Base-by-base conservation (phyloP, 2,329 filamentous ascomycete genomes). In the Lachnum nothofagi region DNA sequence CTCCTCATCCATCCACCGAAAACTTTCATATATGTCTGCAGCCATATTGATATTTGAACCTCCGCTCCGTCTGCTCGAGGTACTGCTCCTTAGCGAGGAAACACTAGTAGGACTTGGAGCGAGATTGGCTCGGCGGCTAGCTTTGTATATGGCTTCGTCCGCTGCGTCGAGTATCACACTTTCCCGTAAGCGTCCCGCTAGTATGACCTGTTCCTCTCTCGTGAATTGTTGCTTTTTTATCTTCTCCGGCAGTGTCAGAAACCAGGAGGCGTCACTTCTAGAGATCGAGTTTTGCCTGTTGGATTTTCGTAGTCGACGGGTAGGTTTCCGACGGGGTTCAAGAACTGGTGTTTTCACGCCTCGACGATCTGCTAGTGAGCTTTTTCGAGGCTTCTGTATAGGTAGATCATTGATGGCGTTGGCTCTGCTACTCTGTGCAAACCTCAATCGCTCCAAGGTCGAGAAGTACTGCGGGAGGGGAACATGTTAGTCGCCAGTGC, bases 1-100 rank as follows among this genome's bases (percentile, higher is more conserved):
- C 45, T 87, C 82, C 49, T 88, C 83, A 24, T 90, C 85, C 22
- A 89, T 70, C 84, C 85, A 88, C 42, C 82, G 76, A 57, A 89
- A 85, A 62, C 76, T 83, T 53, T 88, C 81, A 42, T 80, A 79
- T 49, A 86, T 62, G 3, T 57, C 52, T 29, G 60, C 59, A 23
- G 59, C 54, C 51, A 65, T 64, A 35, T 23, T 55, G 33, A 52
- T 56, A 42, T 53, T 44, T 20, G 52, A 50, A 35, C 43, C 46
- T 17, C 51, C 34, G 41, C 55, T 43, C 19, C 39, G 35, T 16
- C 42, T 48, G 8, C 56, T 57, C 19, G 51, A n/a, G 22, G 17
- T 48, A 43, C 51, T 59, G 31, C 48, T 51, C 56, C 57, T 61
- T 55, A 53, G 57, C 58, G 53, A 52, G 35, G 42, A 51, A 46